phyloP scores from a whole-genome alignment of 2,329 filamentous ascomycete genomes.

The Balansia obtecta region DNA sequence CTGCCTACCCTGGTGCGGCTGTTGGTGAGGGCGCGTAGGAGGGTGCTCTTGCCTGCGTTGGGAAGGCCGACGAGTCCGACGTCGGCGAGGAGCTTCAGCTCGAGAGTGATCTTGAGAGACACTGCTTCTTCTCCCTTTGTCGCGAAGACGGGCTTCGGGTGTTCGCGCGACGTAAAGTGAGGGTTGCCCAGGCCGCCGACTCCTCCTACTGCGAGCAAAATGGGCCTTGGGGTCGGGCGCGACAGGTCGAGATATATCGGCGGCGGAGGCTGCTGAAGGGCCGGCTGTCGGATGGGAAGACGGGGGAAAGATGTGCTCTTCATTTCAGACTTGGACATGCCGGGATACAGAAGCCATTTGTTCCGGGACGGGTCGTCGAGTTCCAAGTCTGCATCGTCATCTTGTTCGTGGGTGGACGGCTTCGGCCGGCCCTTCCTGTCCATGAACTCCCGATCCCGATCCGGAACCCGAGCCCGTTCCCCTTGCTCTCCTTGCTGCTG shows the following conservation, averaged over 20 bases:
- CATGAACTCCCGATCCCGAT: not conserved
- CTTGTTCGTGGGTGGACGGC: conserved; percentile 8
- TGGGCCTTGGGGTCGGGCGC: conserved; percentile 66
- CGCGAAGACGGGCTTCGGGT: conserved; percentile 70
- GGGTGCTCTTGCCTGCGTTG: conserved; percentile 91
- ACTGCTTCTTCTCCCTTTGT: conserved; percentile 75
- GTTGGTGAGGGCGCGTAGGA: conserved; percentile 77
- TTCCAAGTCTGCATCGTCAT: conserved; percentile 26
- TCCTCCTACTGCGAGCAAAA: conserved; percentile 77
- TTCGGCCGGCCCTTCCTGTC: conserved; percentile 5
- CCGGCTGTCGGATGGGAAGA: conserved; percentile 37
- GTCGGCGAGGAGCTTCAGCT: conserved; percentile 90
- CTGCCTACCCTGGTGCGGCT: conserved; percentile 80
- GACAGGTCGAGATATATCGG: conserved; percentile 65
- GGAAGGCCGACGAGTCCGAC: conserved; percentile 89
- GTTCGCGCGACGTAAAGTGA: conserved; percentile 72
- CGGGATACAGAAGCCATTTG: conserved; percentile 82
- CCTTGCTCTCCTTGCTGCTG: conserved; percentile 6
- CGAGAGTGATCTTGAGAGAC: conserved; percentile 68
- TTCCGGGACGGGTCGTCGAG: conserved; percentile 40
- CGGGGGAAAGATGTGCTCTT: conserved; percentile 37
- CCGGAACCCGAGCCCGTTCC: not conserved
- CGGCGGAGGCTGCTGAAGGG: conserved; percentile 55
- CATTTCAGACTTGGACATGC: conserved; percentile 58
- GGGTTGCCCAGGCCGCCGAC: conserved; percentile 88